phyloP scores from a whole-genome alignment of 768 basidiomycete genomes.

The Mycena sanguinolenta region DNA sequence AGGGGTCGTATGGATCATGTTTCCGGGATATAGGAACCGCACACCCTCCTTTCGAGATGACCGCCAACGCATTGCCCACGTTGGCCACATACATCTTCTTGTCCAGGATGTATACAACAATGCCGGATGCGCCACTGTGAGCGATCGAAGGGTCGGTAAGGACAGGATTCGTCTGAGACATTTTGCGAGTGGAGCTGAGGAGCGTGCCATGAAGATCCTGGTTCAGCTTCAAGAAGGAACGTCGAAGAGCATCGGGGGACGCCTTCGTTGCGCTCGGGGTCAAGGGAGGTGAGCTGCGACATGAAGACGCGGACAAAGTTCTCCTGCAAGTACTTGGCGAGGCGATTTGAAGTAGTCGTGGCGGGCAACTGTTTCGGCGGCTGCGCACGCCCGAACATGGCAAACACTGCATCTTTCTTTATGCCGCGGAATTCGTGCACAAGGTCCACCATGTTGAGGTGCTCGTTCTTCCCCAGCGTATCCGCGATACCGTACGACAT shows the following conservation, averaged over 20 bases:
- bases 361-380: slow-evolving; percentile 57
- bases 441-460: slow-evolving; percentile 91
- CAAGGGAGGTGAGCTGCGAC: slow-evolving; percentile 66
- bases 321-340: slow-evolving; percentile 90
- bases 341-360: slow-evolving; percentile 68
- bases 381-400: slow-evolving; percentile 91
- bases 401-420: slow-evolving; percentile 91
- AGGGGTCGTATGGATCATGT: slow-evolving; percentile 91
- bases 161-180: slow-evolving; percentile 62
- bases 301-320: slow-evolving; percentile 77
- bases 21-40: slow-evolving; percentile 81
- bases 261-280: slow-evolving; percentile 62
- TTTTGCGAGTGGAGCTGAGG: slow-evolving; percentile 70
- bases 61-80: slow-evolving; percentile 88
- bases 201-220: slow-evolving; percentile 82
- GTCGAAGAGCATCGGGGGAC: slow-evolving; percentile 84
- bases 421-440: slow-evolving; percentile 88
- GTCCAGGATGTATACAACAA: slow-evolving; percentile 87
- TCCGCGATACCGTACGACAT: slow-evolving; percentile 99
- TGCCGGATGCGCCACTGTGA: slow-evolving; percentile 83
- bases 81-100: slow-evolving; percentile 92
- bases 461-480: slow-evolving; percentile 83
- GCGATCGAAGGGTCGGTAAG: slow-evolving; percentile 64
- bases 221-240: slow-evolving; percentile 91
- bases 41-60: slow-evolving; percentile 82